Evolutionary conservation across 2,329 filamentous ascomycete genomes (phyloP), one percentile per base, ranked within the genome.

Genomic region (Canariomyces notabilis): DNA sequence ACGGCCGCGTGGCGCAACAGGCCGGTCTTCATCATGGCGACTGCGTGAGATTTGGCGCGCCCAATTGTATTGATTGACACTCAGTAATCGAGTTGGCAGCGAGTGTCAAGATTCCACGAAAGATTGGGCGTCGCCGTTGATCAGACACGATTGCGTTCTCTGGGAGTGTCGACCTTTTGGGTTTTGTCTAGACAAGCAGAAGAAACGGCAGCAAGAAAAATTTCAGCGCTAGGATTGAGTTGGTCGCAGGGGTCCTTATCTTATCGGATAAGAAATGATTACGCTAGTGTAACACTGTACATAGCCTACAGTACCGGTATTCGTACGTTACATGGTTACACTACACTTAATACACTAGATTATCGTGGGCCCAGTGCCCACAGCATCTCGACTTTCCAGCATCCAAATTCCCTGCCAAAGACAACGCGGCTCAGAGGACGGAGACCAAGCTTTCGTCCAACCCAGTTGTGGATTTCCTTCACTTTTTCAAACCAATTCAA

Each of bases 1-100:
- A 59, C 52, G 43, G 55, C 52, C 45, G 46, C 53, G 32, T 56
- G 55, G 45, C 57, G 48, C 39, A 60, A 52, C 34, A 62, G 51
- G 50, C 51, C 53, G 37, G 51, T 55, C 51, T 53, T 60, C 56
- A 59, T 55, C 53, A 58, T 58, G 23, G 36, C 45, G 42, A 42
- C n/a, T 31, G 37, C 20, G 22, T n/a, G 33, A 26, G 22, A 19
- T 35, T 34, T 37, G 33, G 37, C 21, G 26, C 33, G 33, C 33
- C 37, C 20, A 16, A 35, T 45, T 31, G 35, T 36, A 40, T 20
- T 9, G 23, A 37, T 45, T 32, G 40, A 45, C 35, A 21, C 38
- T 39, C 20, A 9, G 22, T 39, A 23, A 20, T 41, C n/a, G n/a
- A 43, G 22, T 44, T 22, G 26, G 23, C 15, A n/a, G 19, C 21